phyloP scores from a whole-genome alignment of 192 early-diverging fungal species.

The Fimicolochytrium jonesii region DNA sequence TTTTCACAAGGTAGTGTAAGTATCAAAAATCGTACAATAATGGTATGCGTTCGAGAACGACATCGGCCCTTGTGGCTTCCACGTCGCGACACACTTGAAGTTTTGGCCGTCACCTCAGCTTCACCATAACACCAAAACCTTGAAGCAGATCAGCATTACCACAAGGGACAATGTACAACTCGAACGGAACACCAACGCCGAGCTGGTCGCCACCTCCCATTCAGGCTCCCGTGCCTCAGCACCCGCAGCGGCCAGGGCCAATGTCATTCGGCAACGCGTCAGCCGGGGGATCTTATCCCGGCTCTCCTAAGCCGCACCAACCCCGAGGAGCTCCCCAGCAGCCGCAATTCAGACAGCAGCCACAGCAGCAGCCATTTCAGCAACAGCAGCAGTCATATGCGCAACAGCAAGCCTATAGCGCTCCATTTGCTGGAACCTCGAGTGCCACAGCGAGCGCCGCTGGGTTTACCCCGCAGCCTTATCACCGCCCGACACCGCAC shows the following conservation, averaged over 20 bases:
- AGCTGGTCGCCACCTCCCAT: slow-evolving; percentile 24
- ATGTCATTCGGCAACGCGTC: background rate
- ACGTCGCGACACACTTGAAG: too few species aligned
- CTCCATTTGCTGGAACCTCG: background rate
- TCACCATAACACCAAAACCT: background rate
- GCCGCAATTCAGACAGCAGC: background rate
- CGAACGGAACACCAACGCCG: slow-evolving; percentile 13
- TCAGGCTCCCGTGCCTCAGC: slow-evolving; percentile 24
- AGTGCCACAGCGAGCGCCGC: background rate
- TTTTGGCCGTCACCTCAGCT: too few species aligned
- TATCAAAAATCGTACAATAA: too few species aligned
- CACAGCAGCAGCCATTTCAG: background rate
- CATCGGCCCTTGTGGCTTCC: too few species aligned
- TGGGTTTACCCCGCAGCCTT: slow-evolving; percentile 2
- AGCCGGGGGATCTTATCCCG: slow-evolving; percentile 1
- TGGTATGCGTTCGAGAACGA: too few species aligned
- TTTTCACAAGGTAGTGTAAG: too few species aligned
- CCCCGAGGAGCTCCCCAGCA: too few species aligned
- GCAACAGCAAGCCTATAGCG: background rate
- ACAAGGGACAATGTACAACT: slow-evolving; percentile 19
- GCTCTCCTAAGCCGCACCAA: slow-evolving; percentile 6
- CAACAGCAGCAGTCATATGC: background rate
- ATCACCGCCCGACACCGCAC: slow-evolving; percentile 1
- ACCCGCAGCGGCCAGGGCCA: slow-evolving; percentile 7
- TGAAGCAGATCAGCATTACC: slow-evolving; percentile 1